These are phyloP conservation scores for Jasminum sambac DNA, from an alignment of 257 asterid genomes.

Conservation along the genomic window DNA sequence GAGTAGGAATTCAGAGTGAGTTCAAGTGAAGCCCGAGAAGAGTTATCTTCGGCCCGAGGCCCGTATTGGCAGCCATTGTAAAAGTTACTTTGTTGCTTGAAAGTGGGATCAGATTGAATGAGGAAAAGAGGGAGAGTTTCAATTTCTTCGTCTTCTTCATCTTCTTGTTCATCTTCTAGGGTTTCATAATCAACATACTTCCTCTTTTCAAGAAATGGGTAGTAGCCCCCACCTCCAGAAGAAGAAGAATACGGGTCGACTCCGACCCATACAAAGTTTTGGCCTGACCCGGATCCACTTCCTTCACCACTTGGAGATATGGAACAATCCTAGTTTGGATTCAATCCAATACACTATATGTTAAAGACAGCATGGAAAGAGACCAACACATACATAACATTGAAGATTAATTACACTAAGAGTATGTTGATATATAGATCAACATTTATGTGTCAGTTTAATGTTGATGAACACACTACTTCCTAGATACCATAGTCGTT, in stretches of 20 bases:
- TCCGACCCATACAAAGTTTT: constrained; percentile 33
- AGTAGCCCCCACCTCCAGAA: not conserved
- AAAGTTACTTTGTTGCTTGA: constrained; percentile 27
- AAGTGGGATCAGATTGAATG: constrained; percentile 56
- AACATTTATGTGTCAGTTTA: too few species aligned
- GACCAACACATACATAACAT: too few species aligned
- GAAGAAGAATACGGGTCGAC: constrained; percentile 43
- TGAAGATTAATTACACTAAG: too few species aligned
- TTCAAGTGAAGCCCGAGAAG: constrained; percentile 69
- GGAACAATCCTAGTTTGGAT: constrained; percentile 53
- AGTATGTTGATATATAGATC: too few species aligned
- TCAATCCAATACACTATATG: too few species aligned
- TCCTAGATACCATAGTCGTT: too few species aligned
- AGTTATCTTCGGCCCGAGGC: constrained; percentile 16
- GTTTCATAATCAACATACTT: constrained; percentile 5
- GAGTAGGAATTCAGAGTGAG: constrained; percentile 77
- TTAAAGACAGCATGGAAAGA: constrained; percentile 7
- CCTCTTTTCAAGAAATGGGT: not conserved
- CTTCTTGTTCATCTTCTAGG: not conserved
- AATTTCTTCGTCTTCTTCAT: constrained; percentile 25
- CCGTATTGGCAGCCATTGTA: constrained; percentile 11
- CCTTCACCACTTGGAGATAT: constrained; percentile 44
- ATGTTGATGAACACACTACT: too few species aligned
- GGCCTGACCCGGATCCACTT: constrained; percentile 38
- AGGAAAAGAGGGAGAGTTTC: constrained; percentile 96